Base-by-base conservation (phyloP, 345 rosid species). In the Pugionium cornutum region DNA sequence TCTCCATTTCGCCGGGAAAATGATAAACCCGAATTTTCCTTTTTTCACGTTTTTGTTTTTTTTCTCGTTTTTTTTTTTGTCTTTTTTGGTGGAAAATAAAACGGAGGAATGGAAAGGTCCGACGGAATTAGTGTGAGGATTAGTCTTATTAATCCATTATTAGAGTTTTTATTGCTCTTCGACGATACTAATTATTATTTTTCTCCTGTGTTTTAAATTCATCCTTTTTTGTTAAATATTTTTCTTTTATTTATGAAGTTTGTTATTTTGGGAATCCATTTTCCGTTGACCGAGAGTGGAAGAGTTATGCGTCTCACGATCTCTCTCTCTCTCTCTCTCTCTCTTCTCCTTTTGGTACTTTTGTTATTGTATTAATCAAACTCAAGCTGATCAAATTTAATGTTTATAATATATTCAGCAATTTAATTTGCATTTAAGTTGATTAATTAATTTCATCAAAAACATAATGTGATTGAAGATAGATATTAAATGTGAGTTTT, bases 1-100 rank as follows among this genome's bases (percentile, higher is more conserved):
- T 78, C 53, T 78, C 83, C 27, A 75, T 74, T 66, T 67, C 44
- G 60, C 77, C 73, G 77, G 77, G 73, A 66, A 67, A 73, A 53
- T 32, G 44, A 9, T 40, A 74, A 73, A 71, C 34, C 52, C 36
- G 61, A 18, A 2, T 53, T 49, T 48, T 49, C 9, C 9, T 30
- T 44, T 54, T 66, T 52, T 42, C 11, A 7, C 41, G 2, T 34
- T n/a, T 29, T 68, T 4, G 10, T 3, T 25, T 7, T 27, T 41
- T 49, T 46, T 43, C 35, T 33, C 40, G 29, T n/a, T 35, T 32
- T 40, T 32, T 40, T 55, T 7, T 55, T 44, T 4, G 0, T 0
- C 53, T 62, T 71, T 35, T 33, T 6, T 1, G 67, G 51, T 1
- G 67, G 51, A 50, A 65, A 57, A 28, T n/a, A 64, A 56, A 31